A percentile compares a stretch with the other conserved stretches of the same genome.
These are phyloP conservation scores for Acorus gramineus DNA, from an alignment of 106 monocot genomes.

Conservation along the genomic window DNA sequence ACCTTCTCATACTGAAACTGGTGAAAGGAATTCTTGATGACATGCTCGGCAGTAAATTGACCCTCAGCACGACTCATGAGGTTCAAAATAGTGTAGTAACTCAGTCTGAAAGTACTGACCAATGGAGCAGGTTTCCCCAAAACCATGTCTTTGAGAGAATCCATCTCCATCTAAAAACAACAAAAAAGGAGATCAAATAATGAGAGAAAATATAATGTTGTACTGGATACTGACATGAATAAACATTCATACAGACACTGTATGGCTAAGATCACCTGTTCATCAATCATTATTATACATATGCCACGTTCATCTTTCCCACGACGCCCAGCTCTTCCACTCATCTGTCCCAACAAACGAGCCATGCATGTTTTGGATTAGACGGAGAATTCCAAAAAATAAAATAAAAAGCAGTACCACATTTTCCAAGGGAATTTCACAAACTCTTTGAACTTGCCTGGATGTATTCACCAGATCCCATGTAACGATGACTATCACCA, in stretches of 20 bases:
- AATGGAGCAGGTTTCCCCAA: constrained; percentile 96
- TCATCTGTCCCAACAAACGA: constrained; percentile 49
- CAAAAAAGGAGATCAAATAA: no score
- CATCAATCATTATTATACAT: constrained; percentile 99
- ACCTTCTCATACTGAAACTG: constrained; percentile 99
- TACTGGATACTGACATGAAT: no score
- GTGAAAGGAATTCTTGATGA: constrained; percentile 96
- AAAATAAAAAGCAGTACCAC: neutral
- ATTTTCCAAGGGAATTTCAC: no score
- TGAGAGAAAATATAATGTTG: no score
- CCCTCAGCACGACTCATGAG: constrained; percentile 95
- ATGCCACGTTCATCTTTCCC: constrained; percentile 98
- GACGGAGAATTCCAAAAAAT: no score
- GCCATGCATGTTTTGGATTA: neutral
- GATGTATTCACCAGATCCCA: constrained; percentile 97
- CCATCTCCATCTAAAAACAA: constrained; percentile 92
- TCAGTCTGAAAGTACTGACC: constrained; percentile 95
- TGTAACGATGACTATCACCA: constrained; percentile 82
- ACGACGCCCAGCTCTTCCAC: constrained; percentile 97
- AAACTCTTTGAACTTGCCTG: constrained; percentile 39
- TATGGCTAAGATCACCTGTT: constrained; percentile 36
- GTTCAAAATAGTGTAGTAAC: constrained; percentile 95
- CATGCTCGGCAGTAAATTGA: constrained; percentile 99
- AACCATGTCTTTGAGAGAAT: constrained; percentile 79
- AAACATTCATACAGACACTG: neutral